A percentile compares a stretch with the other conserved stretches of the same genome.
Evolutionary conservation across 192 early-diverging fungal species (phyloP).

Genomic region (Podila minutissima): DNA sequence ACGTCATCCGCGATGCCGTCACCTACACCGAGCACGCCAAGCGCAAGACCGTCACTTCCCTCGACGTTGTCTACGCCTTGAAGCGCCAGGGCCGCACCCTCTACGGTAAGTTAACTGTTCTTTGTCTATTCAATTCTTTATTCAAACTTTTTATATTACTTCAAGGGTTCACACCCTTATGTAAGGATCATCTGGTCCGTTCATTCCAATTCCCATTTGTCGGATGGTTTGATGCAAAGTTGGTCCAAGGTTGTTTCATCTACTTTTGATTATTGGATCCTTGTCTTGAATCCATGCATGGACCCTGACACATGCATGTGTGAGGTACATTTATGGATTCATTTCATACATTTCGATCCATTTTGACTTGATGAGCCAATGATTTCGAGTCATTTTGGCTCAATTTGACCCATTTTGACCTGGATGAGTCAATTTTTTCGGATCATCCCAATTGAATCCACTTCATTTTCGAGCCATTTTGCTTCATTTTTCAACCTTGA

Average conservation of each 20-base stretch:
- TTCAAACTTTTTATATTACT: constrained; percentile 11
- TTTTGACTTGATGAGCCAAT: not conserved
- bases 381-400: not conserved
- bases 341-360: not conserved
- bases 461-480: not conserved
- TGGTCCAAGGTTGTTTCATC: not conserved
- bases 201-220: constrained; percentile 6
- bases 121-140: not conserved
- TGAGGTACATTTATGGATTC: not conserved
- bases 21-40: constrained; percentile 88
- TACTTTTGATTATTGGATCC: constrained; percentile 1
- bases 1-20: constrained; percentile 94
- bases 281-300: not conserved
- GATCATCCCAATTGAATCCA: not conserved
- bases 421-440: not conserved
- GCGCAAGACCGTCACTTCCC: constrained; percentile 99
- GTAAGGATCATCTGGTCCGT: constrained; percentile 9
- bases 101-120: constrained; percentile 56
- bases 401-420: not conserved
- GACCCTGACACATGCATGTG: no score
- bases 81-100: constrained; percentile 98
- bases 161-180: not conserved
- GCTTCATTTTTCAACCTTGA: not conserved
- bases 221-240: not conserved
- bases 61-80: constrained; percentile 99